These are phyloP conservation scores for Mycena capillaripes DNA, from an alignment of 768 basidiomycete genomes.

Conservation along the genomic window DNA sequence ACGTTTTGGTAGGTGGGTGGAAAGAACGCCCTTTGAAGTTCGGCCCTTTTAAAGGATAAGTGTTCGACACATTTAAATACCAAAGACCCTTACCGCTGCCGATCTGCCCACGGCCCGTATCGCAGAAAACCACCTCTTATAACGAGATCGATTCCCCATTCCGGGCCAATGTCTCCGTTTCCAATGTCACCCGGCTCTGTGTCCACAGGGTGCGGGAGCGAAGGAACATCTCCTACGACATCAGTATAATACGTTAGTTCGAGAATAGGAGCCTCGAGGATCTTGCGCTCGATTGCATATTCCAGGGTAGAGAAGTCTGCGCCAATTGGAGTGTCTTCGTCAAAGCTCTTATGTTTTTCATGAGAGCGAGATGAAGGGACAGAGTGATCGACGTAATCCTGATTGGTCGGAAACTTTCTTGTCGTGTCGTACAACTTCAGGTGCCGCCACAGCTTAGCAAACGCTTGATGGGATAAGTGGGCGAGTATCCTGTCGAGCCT, in stretches of 20 bases:
- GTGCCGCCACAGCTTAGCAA: constrained; percentile 69
- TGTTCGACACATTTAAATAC: background rate
- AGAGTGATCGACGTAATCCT: constrained; percentile 16
- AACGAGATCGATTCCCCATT: constrained; percentile 93
- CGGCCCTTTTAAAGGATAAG: constrained; percentile 53
- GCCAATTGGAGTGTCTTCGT: constrained; percentile 70
- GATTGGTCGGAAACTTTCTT: constrained; percentile 41
- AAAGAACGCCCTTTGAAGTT: constrained; percentile 87
- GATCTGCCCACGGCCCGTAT: constrained; percentile 98
- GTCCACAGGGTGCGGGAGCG: constrained; percentile 45
- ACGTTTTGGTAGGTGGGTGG: constrained; percentile 82
- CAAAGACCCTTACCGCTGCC: constrained; percentile 74
- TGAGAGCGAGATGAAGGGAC: constrained; percentile 30
- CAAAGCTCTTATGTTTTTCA: constrained; percentile 51
- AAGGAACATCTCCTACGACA: constrained; percentile 82
- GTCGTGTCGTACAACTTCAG: constrained; percentile 60
- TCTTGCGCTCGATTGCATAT: constrained; percentile 89
- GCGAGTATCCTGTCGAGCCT: constrained; percentile 46
- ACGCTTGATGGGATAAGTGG: constrained; percentile 55
- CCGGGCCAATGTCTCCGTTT: constrained; percentile 89
- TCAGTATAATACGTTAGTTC: constrained; percentile 92
- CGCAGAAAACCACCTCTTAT: constrained; percentile 81
- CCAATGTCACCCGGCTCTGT: constrained; percentile 77
- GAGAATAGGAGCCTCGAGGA: constrained; percentile 82
- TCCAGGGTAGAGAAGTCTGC: constrained; percentile 73